phyloP scores from a whole-genome alignment of 2,329 filamentous ascomycete genomes.

The Cladosporium sp. region DNA sequence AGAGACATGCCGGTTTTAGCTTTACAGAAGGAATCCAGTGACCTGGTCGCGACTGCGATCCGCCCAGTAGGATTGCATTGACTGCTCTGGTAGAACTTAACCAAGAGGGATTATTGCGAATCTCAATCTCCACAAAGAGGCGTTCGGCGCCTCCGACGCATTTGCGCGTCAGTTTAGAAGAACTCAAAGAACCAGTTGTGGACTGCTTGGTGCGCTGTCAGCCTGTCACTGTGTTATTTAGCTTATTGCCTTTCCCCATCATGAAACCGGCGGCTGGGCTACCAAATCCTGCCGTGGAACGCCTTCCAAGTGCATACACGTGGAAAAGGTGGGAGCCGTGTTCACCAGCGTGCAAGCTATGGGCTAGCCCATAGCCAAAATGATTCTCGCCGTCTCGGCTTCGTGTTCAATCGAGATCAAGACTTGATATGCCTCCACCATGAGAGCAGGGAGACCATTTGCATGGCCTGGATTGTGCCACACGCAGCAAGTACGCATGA shows the following conservation, averaged over 20 bases:
- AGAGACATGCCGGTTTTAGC: not conserved
- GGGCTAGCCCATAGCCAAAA: not conserved
- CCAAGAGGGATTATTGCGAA: not conserved
- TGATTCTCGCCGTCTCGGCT: not conserved
- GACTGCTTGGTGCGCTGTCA: not conserved
- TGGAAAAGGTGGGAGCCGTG: not conserved
- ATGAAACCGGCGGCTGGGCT: not conserved
- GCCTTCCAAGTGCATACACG: not conserved
- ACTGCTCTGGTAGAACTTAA: not conserved
- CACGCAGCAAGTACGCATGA: not conserved
- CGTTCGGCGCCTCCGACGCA: not conserved
- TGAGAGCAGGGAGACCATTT: not conserved
- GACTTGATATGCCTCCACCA: not conserved
- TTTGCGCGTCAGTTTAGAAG: not conserved
- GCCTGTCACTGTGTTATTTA: not conserved
- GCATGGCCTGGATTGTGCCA: not conserved
- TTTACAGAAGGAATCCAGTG: not conserved
- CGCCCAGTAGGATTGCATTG: not conserved
- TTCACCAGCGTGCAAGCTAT: not conserved
- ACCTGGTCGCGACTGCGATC: not conserved
- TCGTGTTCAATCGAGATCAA: slow-evolving; percentile 2
- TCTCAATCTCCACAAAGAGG: not conserved
- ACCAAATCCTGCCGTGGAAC: not conserved
- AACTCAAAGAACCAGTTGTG: not conserved
- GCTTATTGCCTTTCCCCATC: not conserved